These are phyloP conservation scores for Thalassia testudinum DNA, from an alignment of 116 monocot species.

Conservation along the genomic window DNA sequence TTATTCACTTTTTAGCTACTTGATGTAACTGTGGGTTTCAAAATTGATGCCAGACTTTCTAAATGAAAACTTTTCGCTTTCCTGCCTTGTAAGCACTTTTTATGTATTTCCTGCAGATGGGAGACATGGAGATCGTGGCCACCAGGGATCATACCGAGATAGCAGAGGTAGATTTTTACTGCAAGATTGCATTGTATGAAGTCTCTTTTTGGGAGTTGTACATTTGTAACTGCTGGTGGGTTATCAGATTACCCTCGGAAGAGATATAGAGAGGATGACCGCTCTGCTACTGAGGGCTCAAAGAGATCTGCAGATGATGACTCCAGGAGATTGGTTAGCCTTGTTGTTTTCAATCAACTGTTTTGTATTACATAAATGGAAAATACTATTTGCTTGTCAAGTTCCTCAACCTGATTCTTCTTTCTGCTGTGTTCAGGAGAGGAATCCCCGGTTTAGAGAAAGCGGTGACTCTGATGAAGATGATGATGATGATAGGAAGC, in stretches of 20 bases:
- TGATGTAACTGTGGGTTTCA: too few species aligned
- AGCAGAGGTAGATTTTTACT: conserved; percentile 24
- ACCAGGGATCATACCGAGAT: conserved; percentile 34
- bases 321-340: conserved; percentile 37
- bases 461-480: conserved; percentile 81
- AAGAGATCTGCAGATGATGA: conserved; percentile 36
- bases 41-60: too few species aligned
- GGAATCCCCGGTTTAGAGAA: conserved; percentile 82
- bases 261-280: conserved; percentile 59
- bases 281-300: conserved; percentile 18
- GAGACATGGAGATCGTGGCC: conserved; percentile 36
- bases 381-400: neutral
- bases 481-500: conserved; percentile 72
- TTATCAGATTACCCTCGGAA: conserved; percentile 59
- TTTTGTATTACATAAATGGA: neutral
- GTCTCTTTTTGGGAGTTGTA: too few species aligned
- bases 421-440: conserved; percentile 22
- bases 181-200: neutral
- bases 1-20: too few species aligned
- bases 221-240: neutral
- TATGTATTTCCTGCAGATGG: conserved; percentile 32
- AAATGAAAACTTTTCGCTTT: too few species aligned
- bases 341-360: neutral
- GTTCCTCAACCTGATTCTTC: neutral
- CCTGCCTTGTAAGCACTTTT: too few species aligned